Evolutionary conservation across 768 basidiomycete species (phyloP).

Genomic region (Hypholoma fasciculare): DNA sequence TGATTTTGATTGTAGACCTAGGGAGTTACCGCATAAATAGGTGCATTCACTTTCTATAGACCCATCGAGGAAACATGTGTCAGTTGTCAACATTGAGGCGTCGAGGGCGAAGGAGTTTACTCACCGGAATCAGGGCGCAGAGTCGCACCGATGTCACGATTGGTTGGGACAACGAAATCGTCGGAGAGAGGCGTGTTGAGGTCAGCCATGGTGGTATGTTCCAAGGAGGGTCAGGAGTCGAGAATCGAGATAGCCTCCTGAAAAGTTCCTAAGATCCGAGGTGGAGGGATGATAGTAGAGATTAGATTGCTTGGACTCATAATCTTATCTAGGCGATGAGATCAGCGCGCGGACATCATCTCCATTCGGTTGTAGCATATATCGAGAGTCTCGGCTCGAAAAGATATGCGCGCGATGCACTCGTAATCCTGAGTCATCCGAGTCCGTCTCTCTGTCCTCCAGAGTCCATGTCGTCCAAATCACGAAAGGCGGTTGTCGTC

Average conservation of each 20-base stretch:
- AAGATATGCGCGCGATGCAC: slow-evolving; percentile 9
- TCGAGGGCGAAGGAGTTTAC: neutral
- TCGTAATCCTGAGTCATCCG: neutral
- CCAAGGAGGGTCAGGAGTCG: neutral
- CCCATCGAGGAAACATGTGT: neutral
- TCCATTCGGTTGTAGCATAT: neutral
- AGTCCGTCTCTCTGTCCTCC: neutral
- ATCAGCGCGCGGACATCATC: slow-evolving; percentile 8
- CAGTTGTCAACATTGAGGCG: neutral
- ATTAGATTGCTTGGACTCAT: slow-evolving; percentile 16
- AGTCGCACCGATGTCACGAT: slow-evolving; percentile 46
- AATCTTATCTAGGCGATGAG: slow-evolving; percentile 17
- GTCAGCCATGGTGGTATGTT: neutral
- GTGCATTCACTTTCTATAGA: slow-evolving; percentile 55
- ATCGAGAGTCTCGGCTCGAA: slow-evolving; percentile 1
- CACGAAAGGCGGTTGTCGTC: slow-evolving; percentile 55
- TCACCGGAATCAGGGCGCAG: slow-evolving; percentile 39
- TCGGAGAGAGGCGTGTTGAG: slow-evolving; percentile 41
- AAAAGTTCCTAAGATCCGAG: too few species aligned
- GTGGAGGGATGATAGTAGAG: slow-evolving; percentile 2
- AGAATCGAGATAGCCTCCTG: too few species aligned
- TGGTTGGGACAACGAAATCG: slow-evolving; percentile 60
- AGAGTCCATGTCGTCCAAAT: neutral
- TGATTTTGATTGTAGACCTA: slow-evolving; percentile 78
- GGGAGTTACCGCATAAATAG: slow-evolving; percentile 96